phyloP scores from a whole-genome alignment of 1,284 basidiomycete genomes.

The Puccinia hordei region DNA sequence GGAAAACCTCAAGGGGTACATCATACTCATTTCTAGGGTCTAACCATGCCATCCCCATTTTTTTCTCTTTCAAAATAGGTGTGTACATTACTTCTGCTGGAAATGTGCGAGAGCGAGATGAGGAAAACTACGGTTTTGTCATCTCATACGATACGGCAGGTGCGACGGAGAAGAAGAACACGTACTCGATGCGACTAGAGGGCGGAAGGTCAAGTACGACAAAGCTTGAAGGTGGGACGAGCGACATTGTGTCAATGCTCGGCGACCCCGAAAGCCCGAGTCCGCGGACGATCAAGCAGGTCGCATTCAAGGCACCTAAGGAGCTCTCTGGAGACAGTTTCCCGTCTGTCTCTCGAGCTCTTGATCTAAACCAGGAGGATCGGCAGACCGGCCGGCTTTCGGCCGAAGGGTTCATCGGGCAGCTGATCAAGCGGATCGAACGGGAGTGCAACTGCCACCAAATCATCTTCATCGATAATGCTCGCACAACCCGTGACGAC shows the following conservation, averaged over 20 bases:
- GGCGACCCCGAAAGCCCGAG: not conserved
- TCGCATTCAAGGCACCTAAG: slow-evolving; percentile 20
- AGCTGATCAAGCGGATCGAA: slow-evolving; percentile 13
- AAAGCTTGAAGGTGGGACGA: not conserved
- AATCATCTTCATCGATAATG: slow-evolving; percentile 1
- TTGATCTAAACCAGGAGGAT: slow-evolving; percentile 62
- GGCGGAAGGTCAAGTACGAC: not conserved
- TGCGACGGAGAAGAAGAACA: slow-evolving; percentile 69
- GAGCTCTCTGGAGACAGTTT: not conserved
- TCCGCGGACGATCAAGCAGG: not conserved
- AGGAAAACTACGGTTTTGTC: slow-evolving; percentile 78
- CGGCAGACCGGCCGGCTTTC: not conserved
- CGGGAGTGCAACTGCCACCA: not conserved
- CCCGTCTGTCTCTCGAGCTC: not conserved
- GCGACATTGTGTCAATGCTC: not conserved
- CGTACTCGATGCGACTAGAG: slow-evolving; percentile 71
- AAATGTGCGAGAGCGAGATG: slow-evolving; percentile 83
- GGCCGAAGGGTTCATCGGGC: not conserved
- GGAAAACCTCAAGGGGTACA: not conserved
- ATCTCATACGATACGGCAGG: slow-evolving; percentile 72
- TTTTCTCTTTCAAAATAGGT: slow-evolving; percentile 49
- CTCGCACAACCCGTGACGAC: not conserved
- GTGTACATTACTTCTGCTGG: slow-evolving; percentile 84
- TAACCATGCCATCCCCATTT: not conserved
- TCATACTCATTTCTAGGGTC: not conserved